These are phyloP conservation scores for Phaeomoniella chlamydospora DNA, from an alignment of 2,329 filamentous ascomycete species.

Conservation along the genomic window DNA sequence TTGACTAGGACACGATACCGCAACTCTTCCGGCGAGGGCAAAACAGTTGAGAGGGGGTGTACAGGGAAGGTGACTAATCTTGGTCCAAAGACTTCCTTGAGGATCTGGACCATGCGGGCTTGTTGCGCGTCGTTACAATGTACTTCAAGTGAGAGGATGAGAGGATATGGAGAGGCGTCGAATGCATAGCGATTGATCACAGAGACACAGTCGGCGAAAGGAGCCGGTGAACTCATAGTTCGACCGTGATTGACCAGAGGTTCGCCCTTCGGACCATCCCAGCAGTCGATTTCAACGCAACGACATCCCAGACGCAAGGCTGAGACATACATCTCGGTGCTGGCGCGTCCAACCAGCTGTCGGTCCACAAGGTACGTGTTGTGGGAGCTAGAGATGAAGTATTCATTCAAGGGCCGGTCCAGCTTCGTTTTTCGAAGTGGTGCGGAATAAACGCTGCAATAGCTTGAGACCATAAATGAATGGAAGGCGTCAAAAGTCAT, in stretches of 20 bases:
- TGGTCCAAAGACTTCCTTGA: conserved; percentile 71
- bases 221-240: conserved; percentile 75
- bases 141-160: conserved; percentile 91
- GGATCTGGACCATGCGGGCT: conserved; percentile 73
- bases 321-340: conserved; percentile 86
- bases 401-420: conserved; percentile 82
- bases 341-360: conserved; percentile 79
- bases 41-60: conserved; percentile 48
- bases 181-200: conserved; percentile 95
- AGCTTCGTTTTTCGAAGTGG: conserved; percentile 49
- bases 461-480: conserved; percentile 58
- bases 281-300: conserved; percentile 95
- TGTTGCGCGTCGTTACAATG: conserved; percentile 81
- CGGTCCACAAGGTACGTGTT: conserved; percentile 92
- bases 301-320: conserved; percentile 80
- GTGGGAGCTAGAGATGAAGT: conserved; percentile 96
- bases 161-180: conserved; percentile 66
- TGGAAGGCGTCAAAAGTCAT: conserved; percentile 73
- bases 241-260: conserved; percentile 85
- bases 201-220: conserved; percentile 81
- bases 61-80: conserved; percentile 65
- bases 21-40: conserved; percentile 78
- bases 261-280: conserved; percentile 79
- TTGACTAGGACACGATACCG: conserved; percentile 80
- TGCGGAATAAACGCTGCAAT: conserved; percentile 53